phyloP scores from a whole-genome alignment of 371 early-diverging fungal genomes.

The Dichotomocladium elegans region DNA sequence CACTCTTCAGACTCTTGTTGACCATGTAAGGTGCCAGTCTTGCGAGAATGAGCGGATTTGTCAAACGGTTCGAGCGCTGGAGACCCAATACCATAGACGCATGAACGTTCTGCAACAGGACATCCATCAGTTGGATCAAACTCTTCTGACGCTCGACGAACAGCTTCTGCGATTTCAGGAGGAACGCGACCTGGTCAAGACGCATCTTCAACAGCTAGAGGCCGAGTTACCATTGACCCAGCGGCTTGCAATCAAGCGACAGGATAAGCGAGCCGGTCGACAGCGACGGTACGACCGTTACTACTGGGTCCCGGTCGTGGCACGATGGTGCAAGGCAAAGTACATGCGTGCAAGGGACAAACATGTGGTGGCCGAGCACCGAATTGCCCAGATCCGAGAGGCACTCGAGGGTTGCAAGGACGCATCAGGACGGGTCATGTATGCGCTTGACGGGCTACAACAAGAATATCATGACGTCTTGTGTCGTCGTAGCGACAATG shows the following conservation, averaged over 20 bases:
- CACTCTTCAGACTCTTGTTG: too few relatives aligned
- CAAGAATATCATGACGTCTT: too few relatives aligned
- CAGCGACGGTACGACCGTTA: constrained; percentile 25
- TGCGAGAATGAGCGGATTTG: constrained; percentile 2
- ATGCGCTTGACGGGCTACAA: too few relatives aligned
- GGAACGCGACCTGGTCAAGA: constrained; percentile 14
- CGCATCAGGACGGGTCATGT: too few relatives aligned
- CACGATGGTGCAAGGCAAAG: constrained; percentile 22
- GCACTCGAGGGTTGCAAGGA: too few relatives aligned
- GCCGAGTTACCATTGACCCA: constrained; percentile 6
- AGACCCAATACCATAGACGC: constrained; percentile 9
- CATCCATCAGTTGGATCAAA: not conserved
- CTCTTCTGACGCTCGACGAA: constrained; percentile 6
- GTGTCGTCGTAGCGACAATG: too few relatives aligned
- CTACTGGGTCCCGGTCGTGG: constrained; percentile 26
- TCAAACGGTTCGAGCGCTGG: constrained; percentile 1
- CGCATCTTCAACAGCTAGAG: constrained; percentile 12
- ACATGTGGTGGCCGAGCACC: constrained; percentile 30
- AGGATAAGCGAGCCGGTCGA: constrained; percentile 19
- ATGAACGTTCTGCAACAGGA: constrained; percentile 4
- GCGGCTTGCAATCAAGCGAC: constrained; percentile 14
- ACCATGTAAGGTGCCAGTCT: constrained; percentile 1
- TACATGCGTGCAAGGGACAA: constrained; percentile 36
- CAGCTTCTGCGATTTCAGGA: constrained; percentile 6
- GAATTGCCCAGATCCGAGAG: constrained; percentile 26